These are phyloP conservation scores for Annulohypoxylon truncatum DNA, from an alignment of 2,329 filamentous ascomycete genomes.

Conservation along the genomic window DNA sequence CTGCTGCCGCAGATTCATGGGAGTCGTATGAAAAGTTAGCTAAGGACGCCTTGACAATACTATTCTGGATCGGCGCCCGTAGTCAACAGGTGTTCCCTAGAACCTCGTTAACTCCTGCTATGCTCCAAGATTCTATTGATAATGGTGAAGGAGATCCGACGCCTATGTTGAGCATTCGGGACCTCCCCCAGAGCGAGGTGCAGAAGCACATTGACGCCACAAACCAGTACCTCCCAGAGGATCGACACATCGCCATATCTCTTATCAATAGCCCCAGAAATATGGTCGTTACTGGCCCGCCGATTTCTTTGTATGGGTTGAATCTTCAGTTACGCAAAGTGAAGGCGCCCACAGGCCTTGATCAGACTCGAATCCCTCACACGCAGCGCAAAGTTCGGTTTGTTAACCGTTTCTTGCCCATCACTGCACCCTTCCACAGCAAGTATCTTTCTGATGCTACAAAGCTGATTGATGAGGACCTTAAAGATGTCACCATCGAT, in stretches of 20 bases:
- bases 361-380: conserved; percentile 93
- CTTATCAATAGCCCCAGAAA: conserved; percentile 97
- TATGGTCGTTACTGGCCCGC: conserved; percentile 95
- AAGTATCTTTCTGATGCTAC: conserved; percentile 88
- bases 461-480: conserved; percentile 84
- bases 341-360: conserved; percentile 95
- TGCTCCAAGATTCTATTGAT: conserved; percentile 92
- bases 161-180: conserved; percentile 97
- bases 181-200: conserved; percentile 86
- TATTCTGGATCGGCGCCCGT: conserved; percentile 98
- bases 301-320: conserved; percentile 94
- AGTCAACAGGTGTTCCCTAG: conserved; percentile 97
- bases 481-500: conserved; percentile 83
- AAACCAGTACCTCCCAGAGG: conserved; percentile 92
- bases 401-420: conserved; percentile 95
- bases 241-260: conserved; percentile 94
- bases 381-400: conserved; percentile 97
- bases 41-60: conserved; percentile 84
- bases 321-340: conserved; percentile 96
- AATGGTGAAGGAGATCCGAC: conserved; percentile 95
- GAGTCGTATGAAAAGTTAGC: conserved; percentile 87
- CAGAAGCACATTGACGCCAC: conserved; percentile 97
- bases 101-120: conserved; percentile 90
- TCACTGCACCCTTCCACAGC: conserved; percentile 98
- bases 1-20: conserved; percentile 91